phyloP scores from a whole-genome alignment of 1,284 basidiomycete genomes.

The Cryptococcus depauperatus region DNA sequence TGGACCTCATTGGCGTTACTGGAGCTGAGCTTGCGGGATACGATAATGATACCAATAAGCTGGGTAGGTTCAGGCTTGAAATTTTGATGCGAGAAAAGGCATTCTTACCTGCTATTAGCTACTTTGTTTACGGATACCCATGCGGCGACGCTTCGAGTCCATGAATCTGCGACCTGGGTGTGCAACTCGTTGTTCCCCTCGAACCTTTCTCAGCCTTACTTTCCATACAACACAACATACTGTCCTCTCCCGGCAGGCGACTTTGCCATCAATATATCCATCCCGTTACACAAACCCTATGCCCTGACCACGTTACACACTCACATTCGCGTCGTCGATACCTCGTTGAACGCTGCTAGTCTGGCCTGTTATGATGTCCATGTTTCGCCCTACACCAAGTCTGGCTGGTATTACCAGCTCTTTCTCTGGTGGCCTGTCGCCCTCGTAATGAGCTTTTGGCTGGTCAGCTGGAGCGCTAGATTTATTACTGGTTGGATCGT shows the following conservation, averaged over 20 bases:
- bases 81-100: neutral
- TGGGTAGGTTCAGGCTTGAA: constrained; percentile 51
- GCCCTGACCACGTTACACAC: constrained; percentile 76
- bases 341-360: constrained; percentile 57
- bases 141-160: constrained; percentile 67
- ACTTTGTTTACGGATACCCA: constrained; percentile 76
- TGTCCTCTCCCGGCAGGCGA: constrained; percentile 68
- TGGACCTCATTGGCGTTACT: constrained; percentile 38
- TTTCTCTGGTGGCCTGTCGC: constrained; percentile 77
- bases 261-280: constrained; percentile 69
- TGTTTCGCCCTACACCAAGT: constrained; percentile 63
- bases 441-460: constrained; percentile 70
- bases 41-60: constrained; percentile 54
- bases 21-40: constrained; percentile 54
- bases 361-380: constrained; percentile 72
- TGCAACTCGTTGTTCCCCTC: constrained; percentile 67
- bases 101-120: no score
- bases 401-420: constrained; percentile 61
- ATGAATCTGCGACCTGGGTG: constrained; percentile 61
- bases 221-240: constrained; percentile 50
- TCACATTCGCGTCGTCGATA: constrained; percentile 77
- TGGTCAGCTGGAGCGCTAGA: constrained; percentile 68
- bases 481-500: constrained; percentile 67
- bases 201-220: constrained; percentile 50
- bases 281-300: constrained; percentile 63